Base-by-base conservation (phyloP, 768 basidiomycete species). In the Pleurotus cornucopiae region DNA sequence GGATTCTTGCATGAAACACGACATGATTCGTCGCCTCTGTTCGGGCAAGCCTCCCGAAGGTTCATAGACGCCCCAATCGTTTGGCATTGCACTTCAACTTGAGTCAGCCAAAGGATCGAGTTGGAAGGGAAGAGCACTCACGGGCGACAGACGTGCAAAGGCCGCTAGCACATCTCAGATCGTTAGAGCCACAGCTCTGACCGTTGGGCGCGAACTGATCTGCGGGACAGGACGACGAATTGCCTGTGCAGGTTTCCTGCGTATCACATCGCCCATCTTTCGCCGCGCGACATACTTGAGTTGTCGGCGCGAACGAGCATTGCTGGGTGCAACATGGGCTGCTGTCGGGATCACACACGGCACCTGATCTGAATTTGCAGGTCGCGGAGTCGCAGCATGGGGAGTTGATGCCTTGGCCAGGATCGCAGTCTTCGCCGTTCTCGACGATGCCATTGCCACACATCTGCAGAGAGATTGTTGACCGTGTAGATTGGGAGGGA, bases 391-490 rank as follows among this genome's bases (percentile, higher is more conserved):
- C 83, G 73, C 92, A 94, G 72, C 92, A 94, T 2, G 78, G 70
- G 4, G 84, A 84, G 43, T 73, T 72, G 9, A 75, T 65, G 53
- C 82, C 85, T 37, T 66, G 62, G 26, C 89, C 89, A 0, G 92
- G 91, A 69, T 96, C 92, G 66, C 93, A 94, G 39, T 94, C 88
- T 72, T 96, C 93, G 26, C 90, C 92, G 0, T 63, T 67, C 66
- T 91, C 89, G 51, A 90, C 84, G 58, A 92, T 91, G 49, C 90
- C 90, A 68, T 92, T 91, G 23, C 89, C 88, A 63, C 87, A 89
- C 85, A 86, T 87, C 61, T 88, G 77, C 16, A 89, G 73, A 2
- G 84, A 79, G 60, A 89, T 81, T 5, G 74, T 77, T 56, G 75
- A 65, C 41, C 70, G 69, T 38, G 61, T 63, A 13, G 30, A 62